phyloP scores from a whole-genome alignment of 352 stramenopile genomes.

The Thalassiosira sp. region DNA sequence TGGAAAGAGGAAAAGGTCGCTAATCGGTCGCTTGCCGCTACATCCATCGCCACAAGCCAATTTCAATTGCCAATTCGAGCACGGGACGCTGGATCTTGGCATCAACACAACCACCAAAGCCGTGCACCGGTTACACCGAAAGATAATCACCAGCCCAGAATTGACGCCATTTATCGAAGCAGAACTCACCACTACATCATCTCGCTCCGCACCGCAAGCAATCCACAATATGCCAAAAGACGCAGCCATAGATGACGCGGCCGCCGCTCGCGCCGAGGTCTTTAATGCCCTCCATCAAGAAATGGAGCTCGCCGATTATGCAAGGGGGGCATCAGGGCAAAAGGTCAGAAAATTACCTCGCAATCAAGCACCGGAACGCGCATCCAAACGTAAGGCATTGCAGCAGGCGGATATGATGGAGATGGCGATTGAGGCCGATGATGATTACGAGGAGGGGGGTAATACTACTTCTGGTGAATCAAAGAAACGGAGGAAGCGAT shows the following conservation, averaged over 20 bases:
- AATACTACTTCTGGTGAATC: slow-evolving; percentile 2
- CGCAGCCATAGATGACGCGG: background rate
- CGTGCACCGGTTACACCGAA: no score
- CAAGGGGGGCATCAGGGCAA: slow-evolving; percentile 38
- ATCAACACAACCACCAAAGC: no score
- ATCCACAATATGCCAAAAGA: no score
- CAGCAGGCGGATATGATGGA: slow-evolving; percentile 57
- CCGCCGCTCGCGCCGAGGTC: slow-evolving; percentile 23
- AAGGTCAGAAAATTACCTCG: slow-evolving; percentile 45
- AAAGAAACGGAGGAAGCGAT: slow-evolving; percentile 38
- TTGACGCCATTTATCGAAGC: no score
- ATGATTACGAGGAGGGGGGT: slow-evolving; percentile 37
- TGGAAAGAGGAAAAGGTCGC: no score
- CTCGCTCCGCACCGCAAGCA: no score
- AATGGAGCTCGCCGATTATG: slow-evolving; percentile 69
- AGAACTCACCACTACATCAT: no score
- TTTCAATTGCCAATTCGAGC: no score
- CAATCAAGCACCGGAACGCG: slow-evolving; percentile 42
- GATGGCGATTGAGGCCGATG: slow-evolving; percentile 54
- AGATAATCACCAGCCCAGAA: no score
- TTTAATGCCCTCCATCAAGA: slow-evolving; percentile 65
- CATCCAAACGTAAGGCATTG: slow-evolving; percentile 64
- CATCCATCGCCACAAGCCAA: no score
- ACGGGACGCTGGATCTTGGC: no score
- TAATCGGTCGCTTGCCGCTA: no score